Conservation (phyloP, 1,139 yeast species). For the Magnusiomyces tetraspermus region DNA sequence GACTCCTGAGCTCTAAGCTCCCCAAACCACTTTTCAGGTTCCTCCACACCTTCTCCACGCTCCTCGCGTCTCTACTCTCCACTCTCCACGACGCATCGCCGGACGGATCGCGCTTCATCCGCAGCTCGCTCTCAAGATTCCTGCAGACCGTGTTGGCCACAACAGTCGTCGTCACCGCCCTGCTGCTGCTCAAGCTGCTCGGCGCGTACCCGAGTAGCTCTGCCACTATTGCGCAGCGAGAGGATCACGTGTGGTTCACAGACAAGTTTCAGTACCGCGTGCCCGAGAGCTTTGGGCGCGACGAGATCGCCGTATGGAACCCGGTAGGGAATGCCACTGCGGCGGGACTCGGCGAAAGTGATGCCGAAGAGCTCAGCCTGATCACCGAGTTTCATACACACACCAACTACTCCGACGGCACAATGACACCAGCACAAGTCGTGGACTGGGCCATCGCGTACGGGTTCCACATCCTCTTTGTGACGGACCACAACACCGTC, state of each 20-base stretch:
- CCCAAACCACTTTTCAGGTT: too few species aligned
- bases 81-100: too few species aligned
- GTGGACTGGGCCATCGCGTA: constrained; percentile 26
- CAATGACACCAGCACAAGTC: constrained; percentile 20
- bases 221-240: neutral
- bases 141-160: constrained; percentile 4
- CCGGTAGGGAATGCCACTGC: neutral
- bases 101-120: too few species aligned
- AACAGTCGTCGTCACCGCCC: constrained; percentile 14
- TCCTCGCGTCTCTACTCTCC: too few species aligned
- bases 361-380: neutral
- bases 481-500: constrained; percentile 23
- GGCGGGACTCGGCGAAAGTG: neutral
- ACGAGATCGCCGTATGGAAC: constrained; percentile 18
- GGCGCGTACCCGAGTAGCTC: constrained; percentile 10
- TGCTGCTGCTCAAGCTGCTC: constrained; percentile 10
- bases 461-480: constrained; percentile 21
- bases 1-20: too few species aligned
- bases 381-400: constrained; percentile 23
- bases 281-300: constrained; percentile 15
- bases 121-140: neutral
- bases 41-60: too few species aligned
- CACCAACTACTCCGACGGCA: constrained; percentile 23
- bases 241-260: constrained; percentile 16
- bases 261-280: constrained; percentile 17